These are phyloP conservation scores for Rosa chinensis DNA, from an alignment of 306 rosid species.

Conservation along the genomic window DNA sequence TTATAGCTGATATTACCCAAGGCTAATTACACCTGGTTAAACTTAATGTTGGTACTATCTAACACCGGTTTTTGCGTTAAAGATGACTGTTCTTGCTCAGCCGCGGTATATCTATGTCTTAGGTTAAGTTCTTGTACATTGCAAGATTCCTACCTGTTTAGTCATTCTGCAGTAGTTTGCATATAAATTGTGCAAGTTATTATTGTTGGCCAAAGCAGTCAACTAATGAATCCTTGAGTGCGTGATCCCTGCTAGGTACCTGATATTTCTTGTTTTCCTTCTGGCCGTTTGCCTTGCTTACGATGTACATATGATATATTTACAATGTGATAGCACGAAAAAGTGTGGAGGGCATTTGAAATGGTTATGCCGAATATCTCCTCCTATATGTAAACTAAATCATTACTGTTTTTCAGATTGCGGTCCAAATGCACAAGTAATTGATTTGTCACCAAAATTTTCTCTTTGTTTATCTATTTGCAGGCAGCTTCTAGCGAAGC, in stretches of 20 bases:
- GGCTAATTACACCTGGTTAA: neutral
- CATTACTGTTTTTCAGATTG: neutral
- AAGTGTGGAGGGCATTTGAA: neutral
- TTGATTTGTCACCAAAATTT: neutral
- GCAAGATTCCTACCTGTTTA: neutral
- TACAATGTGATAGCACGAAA: neutral
- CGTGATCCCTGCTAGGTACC: neutral
- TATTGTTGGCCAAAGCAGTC: neutral
- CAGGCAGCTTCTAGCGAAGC: slow-evolving; percentile 53
- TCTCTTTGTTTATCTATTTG: slow-evolving; percentile 10
- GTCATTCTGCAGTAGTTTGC: neutral
- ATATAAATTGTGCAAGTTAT: neutral
- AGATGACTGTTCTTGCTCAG: neutral
- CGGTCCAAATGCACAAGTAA: neutral
- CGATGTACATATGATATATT: neutral
- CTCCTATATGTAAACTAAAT: neutral
- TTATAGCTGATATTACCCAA: neutral
- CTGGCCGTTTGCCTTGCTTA: neutral
- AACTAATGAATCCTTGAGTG: neutral
- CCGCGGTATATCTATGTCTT: neutral
- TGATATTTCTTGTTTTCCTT: neutral
- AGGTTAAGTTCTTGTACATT: neutral
- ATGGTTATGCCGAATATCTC: neutral
- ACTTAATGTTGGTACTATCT: neutral
- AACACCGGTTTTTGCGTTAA: neutral